These are phyloP conservation scores for Lentinula lateritia DNA, from an alignment of 768 basidiomycete genomes.

Conservation along the genomic window DNA sequence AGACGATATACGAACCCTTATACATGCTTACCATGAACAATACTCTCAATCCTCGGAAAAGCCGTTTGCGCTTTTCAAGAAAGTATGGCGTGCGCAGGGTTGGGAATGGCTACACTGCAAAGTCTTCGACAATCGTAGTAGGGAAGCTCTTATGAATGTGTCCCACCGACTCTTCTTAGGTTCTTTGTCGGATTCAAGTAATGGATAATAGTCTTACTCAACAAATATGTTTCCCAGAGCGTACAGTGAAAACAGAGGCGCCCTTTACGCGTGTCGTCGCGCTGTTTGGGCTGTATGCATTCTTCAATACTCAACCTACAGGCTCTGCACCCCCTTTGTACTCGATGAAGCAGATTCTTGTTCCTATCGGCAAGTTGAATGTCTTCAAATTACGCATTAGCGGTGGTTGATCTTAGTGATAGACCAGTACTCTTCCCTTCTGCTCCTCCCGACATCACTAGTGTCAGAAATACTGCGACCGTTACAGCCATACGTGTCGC, in stretches of 20 bases:
- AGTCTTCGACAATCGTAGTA: conserved; percentile 61
- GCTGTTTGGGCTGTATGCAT: conserved; percentile 66
- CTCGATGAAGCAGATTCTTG: conserved; percentile 46
- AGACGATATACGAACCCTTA: conserved; percentile 54
- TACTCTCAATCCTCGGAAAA: conserved; percentile 27
- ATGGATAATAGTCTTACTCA: neutral
- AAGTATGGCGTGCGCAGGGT: conserved; percentile 57
- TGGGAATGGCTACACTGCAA: conserved; percentile 78
- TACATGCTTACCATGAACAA: conserved; percentile 45
- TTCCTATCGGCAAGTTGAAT: conserved; percentile 48
- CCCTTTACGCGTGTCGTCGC: conserved; percentile 55
- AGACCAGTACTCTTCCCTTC: conserved; percentile 56
- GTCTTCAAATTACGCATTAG: neutral
- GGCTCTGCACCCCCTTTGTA: conserved; percentile 46
- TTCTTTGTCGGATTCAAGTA: conserved; percentile 22
- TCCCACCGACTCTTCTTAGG: conserved; percentile 64
- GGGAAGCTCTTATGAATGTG: conserved; percentile 56
- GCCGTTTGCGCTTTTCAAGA: conserved; percentile 71
- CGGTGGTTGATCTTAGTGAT: neutral
- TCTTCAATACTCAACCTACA: conserved; percentile 63
- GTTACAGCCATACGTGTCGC: conserved; percentile 45
- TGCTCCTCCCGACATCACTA: conserved; percentile 42
- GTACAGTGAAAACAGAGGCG: conserved; percentile 39
- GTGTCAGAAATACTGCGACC: conserved; percentile 31
- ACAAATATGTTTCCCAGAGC: conserved; percentile 35